Base-by-base conservation (phyloP, 2,329 filamentous ascomycete genomes). In the Talaromyces sp. region DNA sequence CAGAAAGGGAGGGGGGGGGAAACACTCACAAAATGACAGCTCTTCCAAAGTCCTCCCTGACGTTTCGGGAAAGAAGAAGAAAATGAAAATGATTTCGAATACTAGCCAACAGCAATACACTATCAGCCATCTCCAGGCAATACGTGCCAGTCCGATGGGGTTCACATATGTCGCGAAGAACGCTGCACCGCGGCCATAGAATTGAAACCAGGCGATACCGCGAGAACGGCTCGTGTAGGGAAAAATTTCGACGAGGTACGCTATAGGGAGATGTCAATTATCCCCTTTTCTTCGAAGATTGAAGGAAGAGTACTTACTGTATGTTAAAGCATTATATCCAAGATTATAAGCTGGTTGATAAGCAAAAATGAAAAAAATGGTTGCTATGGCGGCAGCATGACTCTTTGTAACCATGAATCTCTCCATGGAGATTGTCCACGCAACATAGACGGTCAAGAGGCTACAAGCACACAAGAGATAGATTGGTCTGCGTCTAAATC, bases 321-420 rank as follows among this genome's bases (percentile, higher is more conserved):
- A 58, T 2, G 86, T 87, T 63, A 90, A 78, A 14, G 87, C 85
- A 71, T 89, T 89, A 73, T 88, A 87, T 16, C 86, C 87, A 59
- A 89, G 80, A 69, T 89, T 89, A 73, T 89, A 89, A 66, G 78
- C 80, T 3, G 86, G 85, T 10, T 81, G 82, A 73, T 87, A 89
- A 3, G 81, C 78, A 68, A 87, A 89, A 69, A 86, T 86, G 74
- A 87, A 89, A 73, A 89, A 83, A 37, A 88, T 70, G 43, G 80
- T 74, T 8, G 77, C 69, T 11, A 73, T 74, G 9, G 79, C 79
- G 3, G 79, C 76, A 27, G 79, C 75, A 16, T 70, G 69, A 39
- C 79, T 78, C 27, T 75, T 68, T 11, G 74, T 74, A 27, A 22
- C 74, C 72, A 58, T 73, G 70, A 69, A 74, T 64, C 56, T 76